Percentiles rank a stretch among this genome's conserved stretches.
phyloP scores from a whole-genome alignment of 441 rosid genomes.

The Croton setiger region DNA sequence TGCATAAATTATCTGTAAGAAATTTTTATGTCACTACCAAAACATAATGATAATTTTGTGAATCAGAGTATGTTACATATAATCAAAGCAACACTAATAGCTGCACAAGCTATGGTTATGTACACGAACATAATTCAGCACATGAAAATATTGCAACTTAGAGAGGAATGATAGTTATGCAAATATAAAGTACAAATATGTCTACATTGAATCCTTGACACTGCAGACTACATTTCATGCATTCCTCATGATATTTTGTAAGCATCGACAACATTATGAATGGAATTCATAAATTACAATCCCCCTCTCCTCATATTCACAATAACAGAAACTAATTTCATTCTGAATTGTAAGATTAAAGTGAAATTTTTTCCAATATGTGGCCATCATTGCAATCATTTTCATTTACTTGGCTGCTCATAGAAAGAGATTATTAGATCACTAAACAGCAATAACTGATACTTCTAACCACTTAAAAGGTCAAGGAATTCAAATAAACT shows the following conservation, averaged over 20 bases:
- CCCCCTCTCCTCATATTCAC: background rate
- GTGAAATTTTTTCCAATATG: background rate
- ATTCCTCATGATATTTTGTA: background rate
- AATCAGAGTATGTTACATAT: background rate
- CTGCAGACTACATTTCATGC: background rate
- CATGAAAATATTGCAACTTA: background rate
- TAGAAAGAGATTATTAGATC: background rate
- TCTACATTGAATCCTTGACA: background rate
- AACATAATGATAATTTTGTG: constrained; percentile 3
- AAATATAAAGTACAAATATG: background rate
- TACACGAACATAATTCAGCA: background rate
- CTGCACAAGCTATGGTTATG: background rate
- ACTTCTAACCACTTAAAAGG: background rate
- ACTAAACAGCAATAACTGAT: background rate
- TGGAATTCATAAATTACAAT: background rate
- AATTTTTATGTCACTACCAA: constrained; percentile 20
- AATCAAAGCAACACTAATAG: background rate
- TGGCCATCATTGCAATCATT: background rate
- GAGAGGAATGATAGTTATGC: background rate
- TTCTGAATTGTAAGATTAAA: background rate
- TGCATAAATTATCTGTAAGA: constrained; percentile 74
- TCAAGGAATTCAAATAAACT: background rate
- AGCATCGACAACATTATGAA: background rate
- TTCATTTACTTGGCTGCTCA: background rate
- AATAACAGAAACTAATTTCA: background rate